Conservation (phyloP, 2,329 filamentous ascomycete species). For the Orbilia quercus region DNA sequence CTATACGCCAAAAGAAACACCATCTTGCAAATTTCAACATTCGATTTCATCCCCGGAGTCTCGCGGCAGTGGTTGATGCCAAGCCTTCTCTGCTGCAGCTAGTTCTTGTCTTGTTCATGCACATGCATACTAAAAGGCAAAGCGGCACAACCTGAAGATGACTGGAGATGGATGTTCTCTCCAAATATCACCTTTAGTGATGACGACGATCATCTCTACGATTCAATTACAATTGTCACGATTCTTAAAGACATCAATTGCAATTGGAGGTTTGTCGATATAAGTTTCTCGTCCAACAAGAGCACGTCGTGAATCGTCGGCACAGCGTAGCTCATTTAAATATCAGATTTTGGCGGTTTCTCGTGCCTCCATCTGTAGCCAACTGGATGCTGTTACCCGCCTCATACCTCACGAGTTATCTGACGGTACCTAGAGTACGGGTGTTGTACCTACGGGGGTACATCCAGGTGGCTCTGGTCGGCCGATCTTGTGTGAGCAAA, state of each 20-base stretch:
- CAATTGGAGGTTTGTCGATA: too few relatives aligned
- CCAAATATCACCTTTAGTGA: not conserved
- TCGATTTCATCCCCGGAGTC: constrained; percentile 49
- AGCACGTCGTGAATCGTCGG: constrained; percentile 7
- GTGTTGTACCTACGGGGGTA: too few relatives aligned
- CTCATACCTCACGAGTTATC: constrained; percentile 20
- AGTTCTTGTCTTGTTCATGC: constrained; percentile 14
- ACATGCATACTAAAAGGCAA: constrained; percentile 31
- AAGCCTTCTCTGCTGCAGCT: constrained; percentile 35
- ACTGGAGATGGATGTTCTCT: not conserved
- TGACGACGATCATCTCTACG: not conserved
- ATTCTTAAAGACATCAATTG: too few relatives aligned
- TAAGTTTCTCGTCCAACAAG: not conserved
- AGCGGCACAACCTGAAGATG: constrained; percentile 20
- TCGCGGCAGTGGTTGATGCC: constrained; percentile 53
- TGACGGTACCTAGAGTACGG: too few relatives aligned
- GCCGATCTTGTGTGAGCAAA: constrained; percentile 35
- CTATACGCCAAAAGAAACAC: too few relatives aligned
- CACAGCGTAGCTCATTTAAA: constrained; percentile 24
- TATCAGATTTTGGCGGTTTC: not conserved
- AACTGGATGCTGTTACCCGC: constrained; percentile 28
- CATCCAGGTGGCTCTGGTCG: constrained; percentile 18
- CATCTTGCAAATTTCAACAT: not conserved
- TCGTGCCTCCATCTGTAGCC: constrained; percentile 24
- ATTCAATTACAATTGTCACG: not conserved